phyloP scores from a whole-genome alignment of 805 yeast species.

The Clavispora asparagi region DNA sequence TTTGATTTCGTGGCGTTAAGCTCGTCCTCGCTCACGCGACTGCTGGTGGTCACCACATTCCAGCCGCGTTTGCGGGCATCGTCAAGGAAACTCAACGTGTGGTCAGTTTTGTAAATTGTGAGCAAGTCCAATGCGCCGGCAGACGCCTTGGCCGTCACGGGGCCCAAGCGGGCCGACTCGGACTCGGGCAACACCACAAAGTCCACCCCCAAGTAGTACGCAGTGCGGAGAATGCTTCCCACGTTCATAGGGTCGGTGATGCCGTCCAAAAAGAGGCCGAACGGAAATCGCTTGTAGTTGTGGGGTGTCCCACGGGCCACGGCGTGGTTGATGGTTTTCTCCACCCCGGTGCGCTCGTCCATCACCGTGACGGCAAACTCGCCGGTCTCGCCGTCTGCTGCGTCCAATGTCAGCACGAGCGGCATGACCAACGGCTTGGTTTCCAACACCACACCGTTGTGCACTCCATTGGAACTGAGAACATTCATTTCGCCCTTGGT shows the following conservation, averaged over 20 bases:
- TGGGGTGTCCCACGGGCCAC: slow-evolving; percentile 22
- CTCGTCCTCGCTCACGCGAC: slow-evolving; percentile 24
- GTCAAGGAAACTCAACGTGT: slow-evolving; percentile 60
- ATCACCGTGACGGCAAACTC: slow-evolving; percentile 15
- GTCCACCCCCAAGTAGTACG: slow-evolving; percentile 79
- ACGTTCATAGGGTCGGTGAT: slow-evolving; percentile 83
- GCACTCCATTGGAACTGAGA: slow-evolving; percentile 64
- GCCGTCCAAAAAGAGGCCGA: slow-evolving; percentile 74
- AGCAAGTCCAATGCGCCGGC: slow-evolving; percentile 80
- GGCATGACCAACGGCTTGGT: slow-evolving; percentile 47
- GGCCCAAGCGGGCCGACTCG: slow-evolving; percentile 70
- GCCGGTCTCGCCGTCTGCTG: slow-evolving; percentile 12
- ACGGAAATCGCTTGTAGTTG: slow-evolving; percentile 35
- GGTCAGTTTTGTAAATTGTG: slow-evolving; percentile 52
- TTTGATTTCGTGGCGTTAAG: slow-evolving; percentile 15
- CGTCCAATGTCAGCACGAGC: slow-evolving; percentile 25
- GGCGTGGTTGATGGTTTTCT: slow-evolving; percentile 3
- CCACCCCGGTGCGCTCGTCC: slow-evolving; percentile 15
- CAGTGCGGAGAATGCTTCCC: slow-evolving; percentile 78
- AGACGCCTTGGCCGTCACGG: slow-evolving; percentile 74
- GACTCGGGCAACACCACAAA: slow-evolving; percentile 64
- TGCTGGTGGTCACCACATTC: slow-evolving; percentile 62
- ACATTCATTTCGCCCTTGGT: slow-evolving; percentile 52
- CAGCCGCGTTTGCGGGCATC: slow-evolving; percentile 56
- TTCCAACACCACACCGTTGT: slow-evolving; percentile 74